Evolutionary conservation across 805 yeast species (phyloP).

Genomic region (Pichia paraexigua): DNA sequence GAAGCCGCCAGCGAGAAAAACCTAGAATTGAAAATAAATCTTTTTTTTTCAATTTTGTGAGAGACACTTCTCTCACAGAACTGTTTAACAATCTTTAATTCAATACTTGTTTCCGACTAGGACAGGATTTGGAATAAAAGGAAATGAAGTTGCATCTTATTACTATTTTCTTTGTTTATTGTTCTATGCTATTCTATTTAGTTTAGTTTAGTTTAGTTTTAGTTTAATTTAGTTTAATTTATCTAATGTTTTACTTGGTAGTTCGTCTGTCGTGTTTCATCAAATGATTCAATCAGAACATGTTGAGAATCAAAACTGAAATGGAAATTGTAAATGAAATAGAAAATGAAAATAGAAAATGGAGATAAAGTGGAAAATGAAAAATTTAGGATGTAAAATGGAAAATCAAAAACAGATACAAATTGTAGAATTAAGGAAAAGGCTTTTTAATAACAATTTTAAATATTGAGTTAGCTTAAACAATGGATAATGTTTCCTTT

Average conservation of each 20-base stretch:
- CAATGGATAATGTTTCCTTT: background rate
- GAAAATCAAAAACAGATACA: background rate
- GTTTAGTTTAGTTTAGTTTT: too few species aligned
- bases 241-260: background rate
- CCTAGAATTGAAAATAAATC: background rate
- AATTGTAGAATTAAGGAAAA: background rate
- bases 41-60: background rate
- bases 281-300: background rate
- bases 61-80: background rate
- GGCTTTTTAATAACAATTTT: background rate
- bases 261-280: background rate
- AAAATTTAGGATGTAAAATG: background rate
- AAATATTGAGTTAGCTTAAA: background rate
- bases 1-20: background rate
- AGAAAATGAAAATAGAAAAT: background rate
- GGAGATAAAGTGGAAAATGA: background rate
- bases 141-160: background rate
- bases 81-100: background rate
- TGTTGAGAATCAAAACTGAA: background rate
- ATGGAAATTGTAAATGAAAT: background rate
- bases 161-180: background rate
- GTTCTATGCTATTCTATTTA: too few species aligned
- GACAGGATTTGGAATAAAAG: background rate
- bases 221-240: background rate
- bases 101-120: background rate